These are phyloP conservation scores for Calcarisporium arbuscula DNA, from an alignment of 2,329 filamentous ascomycete genomes.

Conservation along the genomic window DNA sequence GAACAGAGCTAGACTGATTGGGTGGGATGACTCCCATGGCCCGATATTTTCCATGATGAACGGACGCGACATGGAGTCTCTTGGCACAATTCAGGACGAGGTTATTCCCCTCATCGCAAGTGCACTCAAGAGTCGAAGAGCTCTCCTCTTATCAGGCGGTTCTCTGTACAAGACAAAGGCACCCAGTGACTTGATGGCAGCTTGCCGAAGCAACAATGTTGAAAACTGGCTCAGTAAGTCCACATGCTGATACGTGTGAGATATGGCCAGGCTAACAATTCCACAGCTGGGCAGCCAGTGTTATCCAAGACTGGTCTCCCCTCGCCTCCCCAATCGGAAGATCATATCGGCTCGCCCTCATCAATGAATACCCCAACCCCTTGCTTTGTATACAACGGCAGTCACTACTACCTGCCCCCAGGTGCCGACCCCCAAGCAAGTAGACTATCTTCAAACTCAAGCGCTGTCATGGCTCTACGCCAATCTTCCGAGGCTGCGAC, in stretches of 20 bases:
- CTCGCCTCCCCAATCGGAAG: slow-evolving; percentile 14
- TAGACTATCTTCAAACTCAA: too few species aligned
- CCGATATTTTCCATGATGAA: slow-evolving; percentile 22
- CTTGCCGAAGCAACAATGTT: slow-evolving; percentile 17
- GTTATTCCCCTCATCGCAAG: slow-evolving; percentile 22
- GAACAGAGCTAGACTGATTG: slow-evolving; percentile 24
- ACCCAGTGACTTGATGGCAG: slow-evolving; percentile 20
- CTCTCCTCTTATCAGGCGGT: slow-evolving; percentile 16
- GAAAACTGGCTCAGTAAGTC: slow-evolving; percentile 32
- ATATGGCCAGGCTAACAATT: slow-evolving; percentile 9
- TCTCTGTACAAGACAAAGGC: slow-evolving; percentile 6
- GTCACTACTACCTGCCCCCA: slow-evolving; percentile 19
- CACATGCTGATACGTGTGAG: background rate
- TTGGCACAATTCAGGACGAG: slow-evolving; percentile 24
- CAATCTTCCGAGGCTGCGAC: slow-evolving; percentile 21
- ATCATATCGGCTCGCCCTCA: slow-evolving; percentile 6
- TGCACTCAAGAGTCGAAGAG: slow-evolving; percentile 26
- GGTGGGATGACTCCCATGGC: slow-evolving; percentile 20
- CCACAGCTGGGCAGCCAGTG: slow-evolving; percentile 21
- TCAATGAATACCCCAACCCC: slow-evolving; percentile 6
- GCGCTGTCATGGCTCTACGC: slow-evolving; percentile 17
- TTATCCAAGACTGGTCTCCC: slow-evolving; percentile 22
- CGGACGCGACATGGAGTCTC: slow-evolving; percentile 17
- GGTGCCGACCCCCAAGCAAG: slow-evolving; percentile 1
- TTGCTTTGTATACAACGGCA: slow-evolving; percentile 9